Evolutionary conservation across 257 asterid species (phyloP), one percentile per base, ranked within the genome.

Genomic region (Ocimum tenuiflorum): DNA sequence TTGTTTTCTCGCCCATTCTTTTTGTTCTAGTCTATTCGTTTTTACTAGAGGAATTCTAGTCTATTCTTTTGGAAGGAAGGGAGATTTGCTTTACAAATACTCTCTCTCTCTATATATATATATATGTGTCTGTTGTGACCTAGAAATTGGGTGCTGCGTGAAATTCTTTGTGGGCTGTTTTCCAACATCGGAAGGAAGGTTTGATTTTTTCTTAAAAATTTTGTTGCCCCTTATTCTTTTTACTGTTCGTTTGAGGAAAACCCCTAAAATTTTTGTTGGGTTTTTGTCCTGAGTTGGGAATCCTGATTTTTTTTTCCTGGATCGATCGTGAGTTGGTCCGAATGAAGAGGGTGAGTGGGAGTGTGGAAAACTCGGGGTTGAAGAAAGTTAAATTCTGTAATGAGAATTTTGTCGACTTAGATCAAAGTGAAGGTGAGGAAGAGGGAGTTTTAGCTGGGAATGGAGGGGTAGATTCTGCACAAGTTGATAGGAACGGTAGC

Each of bases 281-380:
- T 53, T 75, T n/a, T 65, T 63, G 29, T 14, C 60, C 64, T 13
- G 14, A 8, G 65, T 15, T 60, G 24, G n/a, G 33, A 31, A 49
- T 75, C 63, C 51, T 77, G 67, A 62, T 11, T 67, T 55, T 41
- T 60, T 14, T 31, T 31, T 31, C 0, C 52, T 46, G 46, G 41
- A 29, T 67, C 14, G 12, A 29, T 36, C 6, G 39, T 56, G 73
- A 15, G 23, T 36, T 66, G 56, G 47, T 56, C 67, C 72, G 74
- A 62, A 81, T 77, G 86, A 85, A 82, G 78, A 80, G 89, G 87
- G 65, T 45, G 59, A 56, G 9, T 54, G 86, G 29, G 68, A 59
- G 67, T 24, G 78, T 48, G 15, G 74, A 60, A 14, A 55, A 55
- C 18, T 73, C 33, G 63, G 75, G 63, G 65, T 69, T 64, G 41